Evolutionary conservation across 2,329 filamentous ascomycete species (phyloP).

Genomic region (Parasarocladium wereldwijsianum): DNA sequence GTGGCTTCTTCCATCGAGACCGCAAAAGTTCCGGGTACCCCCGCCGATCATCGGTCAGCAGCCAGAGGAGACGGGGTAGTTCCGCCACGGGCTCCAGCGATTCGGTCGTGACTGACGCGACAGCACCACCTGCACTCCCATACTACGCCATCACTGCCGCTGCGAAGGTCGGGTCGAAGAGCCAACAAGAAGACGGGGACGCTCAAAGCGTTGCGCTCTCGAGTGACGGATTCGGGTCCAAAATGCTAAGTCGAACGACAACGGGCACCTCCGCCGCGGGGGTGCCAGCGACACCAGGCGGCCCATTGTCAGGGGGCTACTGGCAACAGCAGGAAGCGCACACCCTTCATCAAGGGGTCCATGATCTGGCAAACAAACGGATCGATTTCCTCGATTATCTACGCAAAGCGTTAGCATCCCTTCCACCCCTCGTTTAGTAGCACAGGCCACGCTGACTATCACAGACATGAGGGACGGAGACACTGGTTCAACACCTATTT

Average conservation of each 20-base stretch:
- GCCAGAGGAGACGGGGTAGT: conserved; percentile 25
- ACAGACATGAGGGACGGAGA: conserved; percentile 77
- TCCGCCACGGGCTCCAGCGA: conserved; percentile 17
- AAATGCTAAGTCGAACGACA: conserved; percentile 28
- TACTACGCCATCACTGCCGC: conserved; percentile 36
- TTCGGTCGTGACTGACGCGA: conserved; percentile 25
- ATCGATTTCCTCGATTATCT: conserved; percentile 91
- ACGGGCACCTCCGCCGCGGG: conserved; percentile 16
- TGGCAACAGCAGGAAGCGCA: conserved; percentile 30
- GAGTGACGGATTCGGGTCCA: conserved; percentile 8
- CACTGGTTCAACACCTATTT: conserved; percentile 98
- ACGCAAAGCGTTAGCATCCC: conserved; percentile 61
- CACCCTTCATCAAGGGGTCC: conserved; percentile 49
- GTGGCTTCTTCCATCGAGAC: conserved; percentile 12
- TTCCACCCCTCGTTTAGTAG: not conserved
- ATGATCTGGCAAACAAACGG: conserved; percentile 77
- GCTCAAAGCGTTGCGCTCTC: conserved; percentile 6
- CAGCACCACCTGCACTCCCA: conserved; percentile 36
- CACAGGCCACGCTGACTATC: conserved; percentile 3
- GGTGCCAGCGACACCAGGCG: conserved; percentile 10
- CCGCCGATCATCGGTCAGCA: conserved; percentile 36
- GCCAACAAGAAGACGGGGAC: conserved; percentile 8
- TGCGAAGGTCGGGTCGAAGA: conserved; percentile 23
- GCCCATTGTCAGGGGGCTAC: conserved; percentile 5
- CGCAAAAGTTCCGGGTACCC: conserved; percentile 38